Evolutionary conservation across 495 filamentous ascomycete species (phyloP), one percentile per base, ranked within the genome.

Genomic region (Talaromyces thailandensis): DNA sequence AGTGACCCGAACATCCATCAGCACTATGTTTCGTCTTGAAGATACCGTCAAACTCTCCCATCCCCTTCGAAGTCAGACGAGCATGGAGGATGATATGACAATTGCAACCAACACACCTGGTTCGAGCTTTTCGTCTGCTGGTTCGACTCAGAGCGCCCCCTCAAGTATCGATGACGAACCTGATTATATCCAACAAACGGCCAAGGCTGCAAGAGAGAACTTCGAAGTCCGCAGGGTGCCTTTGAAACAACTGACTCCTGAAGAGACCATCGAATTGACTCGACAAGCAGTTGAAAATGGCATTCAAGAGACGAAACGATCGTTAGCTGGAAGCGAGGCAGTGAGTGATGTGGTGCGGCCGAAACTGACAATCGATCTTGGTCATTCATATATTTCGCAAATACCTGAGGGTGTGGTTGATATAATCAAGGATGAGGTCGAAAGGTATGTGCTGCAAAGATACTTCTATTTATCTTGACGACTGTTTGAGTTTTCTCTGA

Each of bases 371-470:
- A 87, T 98, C 67, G 91, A 96, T 71, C 76, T 98, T 68, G 91
- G 90, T 64, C 86, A 93, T 71, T 89, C 87, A 63, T 84, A 86
- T 65, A 93, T 98, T 45, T 80, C 82, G 53, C 83, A 78, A 63
- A 83, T 98, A 67, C 93, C 93, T 1, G 89, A 93, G 50, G 89
- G 93, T 64, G 90, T 96, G 59, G 86, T 97, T 32, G 91, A 94
- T 70, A 84, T 96, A 65, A 92, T 98, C 60, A 95, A 92, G 75
- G 85, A 93, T 72, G 90, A 96, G 70, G 83, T 97, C 56, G 93
- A 96, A 78, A 81, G 93, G 93, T 96, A 77, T 63, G 82, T 64
- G 9, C 37, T 67, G 26, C 62, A 23, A 58, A 35, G 32, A 32
- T 14, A 31, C 1, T 62, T 26, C 63, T 57, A 25, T 48, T 9